These are phyloP conservation scores for Zygoascus meyerae DNA, from an alignment of 1,139 yeast genomes.

Conservation along the genomic window DNA sequence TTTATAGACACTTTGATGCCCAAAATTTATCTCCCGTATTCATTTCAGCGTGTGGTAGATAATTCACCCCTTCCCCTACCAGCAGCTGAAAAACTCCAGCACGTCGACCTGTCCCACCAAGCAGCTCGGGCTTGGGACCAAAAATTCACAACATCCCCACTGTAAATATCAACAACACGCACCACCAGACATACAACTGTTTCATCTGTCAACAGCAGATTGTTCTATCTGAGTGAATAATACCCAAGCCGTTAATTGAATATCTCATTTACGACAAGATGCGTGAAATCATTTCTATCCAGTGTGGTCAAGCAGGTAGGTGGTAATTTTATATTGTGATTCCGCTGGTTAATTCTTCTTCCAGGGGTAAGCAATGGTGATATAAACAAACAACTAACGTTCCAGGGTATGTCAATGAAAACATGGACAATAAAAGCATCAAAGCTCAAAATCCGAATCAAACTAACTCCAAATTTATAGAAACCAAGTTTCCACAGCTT, in stretches of 20 bases:
- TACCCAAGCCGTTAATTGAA: background rate
- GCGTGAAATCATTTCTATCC: constrained; percentile 42
- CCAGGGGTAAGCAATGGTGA: background rate
- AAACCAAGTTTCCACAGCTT: constrained; percentile 65
- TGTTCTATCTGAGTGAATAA: background rate
- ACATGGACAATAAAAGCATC: background rate
- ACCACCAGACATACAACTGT: background rate
- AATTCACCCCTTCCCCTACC: too few species aligned
- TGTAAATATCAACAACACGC: background rate
- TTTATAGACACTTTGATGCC: too few species aligned
- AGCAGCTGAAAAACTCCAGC: too few species aligned
- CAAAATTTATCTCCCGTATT: too few species aligned
- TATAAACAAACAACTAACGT: constrained; percentile 6
- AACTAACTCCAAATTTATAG: constrained; percentile 29
- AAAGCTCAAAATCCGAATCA: too few species aligned
- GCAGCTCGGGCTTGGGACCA: background rate
- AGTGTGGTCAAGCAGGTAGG: constrained; percentile 42
- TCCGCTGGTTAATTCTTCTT: background rate
- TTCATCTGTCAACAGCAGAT: background rate
- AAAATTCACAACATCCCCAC: background rate
- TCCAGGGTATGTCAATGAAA: constrained; percentile 14
- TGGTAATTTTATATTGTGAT: constrained; percentile 5
- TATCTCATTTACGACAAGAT: constrained; percentile 17
- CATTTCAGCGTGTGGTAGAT: too few species aligned
- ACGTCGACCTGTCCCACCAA: too few species aligned